Evolutionary conservation across 306 rosid species (phyloP).

Genomic region (Canavalia gladiata): DNA sequence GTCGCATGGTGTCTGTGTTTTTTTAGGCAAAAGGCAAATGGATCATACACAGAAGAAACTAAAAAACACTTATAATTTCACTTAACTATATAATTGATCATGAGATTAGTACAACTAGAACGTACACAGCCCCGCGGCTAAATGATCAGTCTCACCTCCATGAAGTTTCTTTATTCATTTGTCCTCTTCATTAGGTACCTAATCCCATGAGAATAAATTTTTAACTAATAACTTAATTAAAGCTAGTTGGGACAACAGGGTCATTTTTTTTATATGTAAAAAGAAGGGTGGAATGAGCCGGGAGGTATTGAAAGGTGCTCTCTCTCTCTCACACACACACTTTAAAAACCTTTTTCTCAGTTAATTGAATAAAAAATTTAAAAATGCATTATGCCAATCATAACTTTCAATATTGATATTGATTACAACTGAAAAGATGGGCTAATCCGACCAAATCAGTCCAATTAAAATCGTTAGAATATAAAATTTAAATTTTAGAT

Average conservation of each 20-base stretch:
- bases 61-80: slow-evolving; percentile 20
- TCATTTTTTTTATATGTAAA: background rate
- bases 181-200: slow-evolving; percentile 15
- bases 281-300: background rate
- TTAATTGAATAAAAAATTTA: slow-evolving; percentile 4
- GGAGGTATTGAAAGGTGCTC: background rate
- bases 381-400: slow-evolving; percentile 12
- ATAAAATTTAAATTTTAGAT: no score
- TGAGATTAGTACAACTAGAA: slow-evolving; percentile 48
- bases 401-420: background rate
- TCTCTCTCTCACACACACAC: background rate
- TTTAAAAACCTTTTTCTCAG: background rate
- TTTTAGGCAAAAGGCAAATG: slow-evolving; percentile 45
- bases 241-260: background rate
- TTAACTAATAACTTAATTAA: slow-evolving; percentile 11
- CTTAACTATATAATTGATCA: slow-evolving; percentile 31
- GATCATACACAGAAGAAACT: slow-evolving; percentile 36
- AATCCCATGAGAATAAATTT: slow-evolving; percentile 28
- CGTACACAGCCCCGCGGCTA: slow-evolving; percentile 40
- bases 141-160: slow-evolving; percentile 46
- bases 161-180: slow-evolving; percentile 22
- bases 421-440: no score
- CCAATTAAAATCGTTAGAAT: no score
- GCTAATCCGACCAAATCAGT: no score
- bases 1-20: slow-evolving; percentile 32